These are phyloP conservation scores for Thymus quinquecostatus DNA, from an alignment of 257 asterid genomes.

Conservation along the genomic window DNA sequence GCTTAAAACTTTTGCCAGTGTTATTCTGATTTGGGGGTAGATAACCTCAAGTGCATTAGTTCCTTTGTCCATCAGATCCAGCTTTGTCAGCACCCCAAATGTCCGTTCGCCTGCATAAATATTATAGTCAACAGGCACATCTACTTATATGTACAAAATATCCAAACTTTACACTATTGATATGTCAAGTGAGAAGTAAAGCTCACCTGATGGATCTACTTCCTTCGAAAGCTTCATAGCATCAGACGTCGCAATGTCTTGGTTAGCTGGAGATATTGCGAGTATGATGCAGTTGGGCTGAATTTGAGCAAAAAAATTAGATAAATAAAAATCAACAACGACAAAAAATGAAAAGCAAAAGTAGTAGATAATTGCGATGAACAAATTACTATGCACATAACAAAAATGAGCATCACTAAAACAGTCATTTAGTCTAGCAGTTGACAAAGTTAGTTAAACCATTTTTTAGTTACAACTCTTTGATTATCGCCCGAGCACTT, in stretches of 20 bases:
- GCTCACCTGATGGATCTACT: constrained; percentile 83
- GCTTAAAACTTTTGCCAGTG: neutral
- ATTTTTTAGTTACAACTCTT: constrained; percentile 1
- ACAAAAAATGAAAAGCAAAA: neutral
- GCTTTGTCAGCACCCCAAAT: constrained; percentile 90
- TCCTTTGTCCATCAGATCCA: constrained; percentile 97
- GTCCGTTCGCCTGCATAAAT: constrained; percentile 79
- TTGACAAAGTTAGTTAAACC: constrained; percentile 1
- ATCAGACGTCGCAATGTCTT: constrained; percentile 97
- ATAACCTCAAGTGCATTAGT: constrained; percentile 86
- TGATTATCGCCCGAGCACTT: neutral
- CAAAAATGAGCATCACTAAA: neutral
- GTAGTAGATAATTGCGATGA: neutral
- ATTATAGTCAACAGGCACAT: constrained; percentile 27
- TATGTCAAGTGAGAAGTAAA: constrained; percentile 10
- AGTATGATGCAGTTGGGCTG: constrained; percentile 90
- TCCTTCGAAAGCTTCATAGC: constrained; percentile 90
- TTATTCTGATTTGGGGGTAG: constrained; percentile 25
- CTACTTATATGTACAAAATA: constrained; percentile 11
- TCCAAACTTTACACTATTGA: constrained; percentile 15
- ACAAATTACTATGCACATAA: constrained; percentile 1
- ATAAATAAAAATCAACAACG: neutral
- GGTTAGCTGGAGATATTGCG: constrained; percentile 97
- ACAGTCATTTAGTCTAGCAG: constrained; percentile 6
- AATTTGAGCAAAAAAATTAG: constrained; percentile 12